Evolutionary conservation across 768 basidiomycete genomes (phyloP).

Genomic region (Termitomyces sp.): DNA sequence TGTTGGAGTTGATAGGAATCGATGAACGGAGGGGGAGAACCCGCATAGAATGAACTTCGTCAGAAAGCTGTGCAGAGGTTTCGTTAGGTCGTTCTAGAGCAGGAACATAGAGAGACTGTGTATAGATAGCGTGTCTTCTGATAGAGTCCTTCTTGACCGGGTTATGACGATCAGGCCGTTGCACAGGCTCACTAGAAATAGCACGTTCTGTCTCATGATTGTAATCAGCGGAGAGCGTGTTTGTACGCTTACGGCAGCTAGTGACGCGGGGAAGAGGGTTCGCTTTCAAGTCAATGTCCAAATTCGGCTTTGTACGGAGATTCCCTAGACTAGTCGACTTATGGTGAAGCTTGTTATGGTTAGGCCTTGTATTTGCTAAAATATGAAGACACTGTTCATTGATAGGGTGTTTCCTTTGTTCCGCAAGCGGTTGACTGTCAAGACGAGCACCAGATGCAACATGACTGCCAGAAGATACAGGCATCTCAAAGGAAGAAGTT

Average conservation of each 20-base stretch:
- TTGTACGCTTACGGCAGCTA: slow-evolving; percentile 20
- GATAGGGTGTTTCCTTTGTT: slow-evolving; percentile 1
- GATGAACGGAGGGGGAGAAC: slow-evolving; percentile 6
- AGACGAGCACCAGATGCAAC: background rate
- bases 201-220: background rate
- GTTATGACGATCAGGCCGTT: slow-evolving; percentile 8
- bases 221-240: slow-evolving; percentile 17
- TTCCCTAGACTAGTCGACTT: slow-evolving; percentile 14
- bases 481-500: background rate
- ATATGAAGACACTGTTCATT: slow-evolving; percentile 1
- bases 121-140: slow-evolving; percentile 36
- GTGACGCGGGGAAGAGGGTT: slow-evolving; percentile 16
- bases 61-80: background rate
- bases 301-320: slow-evolving; percentile 8
- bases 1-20: background rate
- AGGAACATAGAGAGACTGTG: slow-evolving; percentile 23
- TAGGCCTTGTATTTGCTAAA: background rate
- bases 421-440: background rate
- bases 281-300: slow-evolving; percentile 1
- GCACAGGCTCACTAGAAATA: slow-evolving; percentile 5
- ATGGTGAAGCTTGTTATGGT: background rate
- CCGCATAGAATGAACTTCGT: background rate
- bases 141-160: slow-evolving; percentile 6
- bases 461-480: background rate
- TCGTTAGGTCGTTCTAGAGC: slow-evolving; percentile 13